Base-by-base conservation (phyloP, 257 asterid genomes). In the Ehretia macrophylla region DNA sequence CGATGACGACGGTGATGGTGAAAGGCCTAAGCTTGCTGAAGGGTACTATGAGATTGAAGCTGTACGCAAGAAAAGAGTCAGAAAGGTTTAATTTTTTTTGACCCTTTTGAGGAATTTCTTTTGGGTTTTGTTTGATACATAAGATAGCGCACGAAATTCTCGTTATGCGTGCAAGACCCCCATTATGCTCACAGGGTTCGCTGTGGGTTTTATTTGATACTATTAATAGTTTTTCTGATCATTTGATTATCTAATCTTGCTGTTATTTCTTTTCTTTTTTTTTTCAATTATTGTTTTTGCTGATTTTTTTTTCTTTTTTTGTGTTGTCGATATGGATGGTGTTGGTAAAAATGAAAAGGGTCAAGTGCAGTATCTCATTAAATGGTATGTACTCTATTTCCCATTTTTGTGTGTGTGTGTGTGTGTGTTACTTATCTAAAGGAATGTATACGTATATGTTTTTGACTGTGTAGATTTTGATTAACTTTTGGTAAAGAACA, bases 281-380 rank as follows among this genome's bases (percentile, higher is more conserved):
- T 20, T 21, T 5, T 11, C n/a, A n/a, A n/a, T n/a, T n/a, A n/a
- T n/a, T n/a, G n/a, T 52, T 22, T 52, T 32, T 19, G 23, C 32
- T 51, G 17, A 51, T 51, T 51, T 10, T 21, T 51, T 13, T 21
- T 52, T 52, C 11, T 49, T 17, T n/a, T 8, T 49, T 17, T 19
- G 21, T 49, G 17, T 49, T 49, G 54, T 2, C n/a, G 54, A 14
- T 42, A 5, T 17, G 10, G 9, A 12, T 49, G 54, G 54, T 76
- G 83, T 83, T 66, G 81, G 14, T 68, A 17, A 51, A 72, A 73
- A 68, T 68, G 11, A 60, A 51, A 69, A 88, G 96, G 96, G 98
- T 22, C 77, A 82, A 82, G 84, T 76, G 59, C 95, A 91, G 82
- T 91, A 74, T 58, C 69, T 64, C 3, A 65, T 74, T 20, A 74